Percentiles rank a stretch among this genome's conserved stretches.
These are phyloP conservation scores for Castanospermum australe DNA, from an alignment of 306 rosid species.

Conservation along the genomic window DNA sequence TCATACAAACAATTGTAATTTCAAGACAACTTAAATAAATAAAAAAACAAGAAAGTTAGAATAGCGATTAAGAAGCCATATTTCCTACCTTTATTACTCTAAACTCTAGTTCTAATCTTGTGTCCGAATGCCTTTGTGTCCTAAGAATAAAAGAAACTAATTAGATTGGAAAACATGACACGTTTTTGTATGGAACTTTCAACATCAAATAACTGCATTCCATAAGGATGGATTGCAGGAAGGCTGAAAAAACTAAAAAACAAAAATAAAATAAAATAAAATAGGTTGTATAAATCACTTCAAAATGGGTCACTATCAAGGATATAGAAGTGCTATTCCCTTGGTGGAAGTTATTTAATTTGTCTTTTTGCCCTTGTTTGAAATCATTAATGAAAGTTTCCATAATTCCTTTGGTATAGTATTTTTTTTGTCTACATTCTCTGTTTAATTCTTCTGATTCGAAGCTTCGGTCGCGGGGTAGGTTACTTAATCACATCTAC, in stretches of 20 bases:
- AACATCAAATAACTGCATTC: neutral
- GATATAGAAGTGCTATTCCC: neutral
- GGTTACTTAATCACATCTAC: slow-evolving; percentile 2
- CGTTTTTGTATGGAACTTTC: too few species aligned
- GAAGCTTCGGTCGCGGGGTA: neutral
- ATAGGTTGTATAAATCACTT: neutral
- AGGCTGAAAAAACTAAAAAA: neutral
- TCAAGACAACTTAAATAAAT: too few species aligned
- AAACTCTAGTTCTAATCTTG: too few species aligned
- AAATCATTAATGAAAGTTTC: neutral
- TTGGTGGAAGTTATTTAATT: neutral
- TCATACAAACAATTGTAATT: too few species aligned
- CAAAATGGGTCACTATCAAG: neutral
- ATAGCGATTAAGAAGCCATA: too few species aligned
- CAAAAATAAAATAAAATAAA: too few species aligned
- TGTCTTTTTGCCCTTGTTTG: neutral
- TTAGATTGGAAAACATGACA: too few species aligned
- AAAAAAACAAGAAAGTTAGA: too few species aligned
- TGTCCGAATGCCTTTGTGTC: too few species aligned
- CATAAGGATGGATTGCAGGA: neutral
- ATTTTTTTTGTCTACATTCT: neutral
- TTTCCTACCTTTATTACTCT: too few species aligned
- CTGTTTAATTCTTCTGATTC: neutral
- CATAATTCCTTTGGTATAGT: neutral
- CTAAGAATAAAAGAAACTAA: too few species aligned